A percentile compares a stretch with the other conserved stretches of the same genome.
Evolutionary conservation across 2,329 filamentous ascomycete genomes (phyloP).

Genomic region (Cladophialophora psammophila): DNA sequence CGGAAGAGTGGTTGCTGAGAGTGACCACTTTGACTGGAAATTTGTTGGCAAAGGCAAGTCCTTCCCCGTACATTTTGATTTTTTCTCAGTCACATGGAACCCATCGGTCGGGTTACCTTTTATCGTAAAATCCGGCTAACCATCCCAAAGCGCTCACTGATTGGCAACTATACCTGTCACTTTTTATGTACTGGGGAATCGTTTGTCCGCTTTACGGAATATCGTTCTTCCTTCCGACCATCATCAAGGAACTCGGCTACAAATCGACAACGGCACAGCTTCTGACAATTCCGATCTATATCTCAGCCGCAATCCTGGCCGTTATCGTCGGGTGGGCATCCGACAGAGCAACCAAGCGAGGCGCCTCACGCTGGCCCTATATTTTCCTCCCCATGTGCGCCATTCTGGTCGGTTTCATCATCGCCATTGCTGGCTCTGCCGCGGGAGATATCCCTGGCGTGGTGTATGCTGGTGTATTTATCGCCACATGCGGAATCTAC

Average conservation of each 20-base stretch:
- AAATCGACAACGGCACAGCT: constrained; percentile 50
- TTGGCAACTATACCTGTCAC: constrained; percentile 40
- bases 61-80: constrained; percentile 5
- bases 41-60: constrained; percentile 53
- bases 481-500: constrained; percentile 58
- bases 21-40: constrained; percentile 46
- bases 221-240: constrained; percentile 48
- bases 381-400: constrained; percentile 61
- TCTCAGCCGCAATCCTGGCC: constrained; percentile 49
- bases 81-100: background rate
- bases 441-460: constrained; percentile 49
- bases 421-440: constrained; percentile 51
- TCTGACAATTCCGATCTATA: constrained; percentile 52
- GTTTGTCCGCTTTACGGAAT: constrained; percentile 52
- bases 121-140: background rate
- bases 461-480: constrained; percentile 58
- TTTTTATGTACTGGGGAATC: constrained; percentile 52
- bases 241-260: constrained; percentile 53
- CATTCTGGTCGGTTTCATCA: constrained; percentile 65
- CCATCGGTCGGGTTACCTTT: constrained; percentile 19
- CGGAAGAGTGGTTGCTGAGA: constrained; percentile 40
- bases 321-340: constrained; percentile 62
- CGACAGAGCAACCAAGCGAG: constrained; percentile 59
- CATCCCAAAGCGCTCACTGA: constrained; percentile 45
- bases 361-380: constrained; percentile 55